Percentiles rank a stretch among this genome's conserved stretches.
phyloP scores from a whole-genome alignment of 1,284 basidiomycete genomes.

The Wolfiporia cocos region DNA sequence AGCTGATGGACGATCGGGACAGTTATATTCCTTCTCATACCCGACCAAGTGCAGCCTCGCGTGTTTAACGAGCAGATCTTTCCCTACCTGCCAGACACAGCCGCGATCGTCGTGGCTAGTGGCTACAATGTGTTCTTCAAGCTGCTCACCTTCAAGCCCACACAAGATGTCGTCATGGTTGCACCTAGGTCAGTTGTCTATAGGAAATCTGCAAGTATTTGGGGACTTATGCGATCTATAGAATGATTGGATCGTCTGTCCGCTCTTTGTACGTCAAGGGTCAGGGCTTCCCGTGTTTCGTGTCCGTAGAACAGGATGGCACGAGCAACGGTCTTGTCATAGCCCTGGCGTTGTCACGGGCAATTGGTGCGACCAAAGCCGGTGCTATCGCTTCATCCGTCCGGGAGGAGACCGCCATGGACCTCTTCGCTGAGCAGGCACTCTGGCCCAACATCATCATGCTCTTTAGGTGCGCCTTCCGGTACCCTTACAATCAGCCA shows the following conservation, averaged over 20 bases:
- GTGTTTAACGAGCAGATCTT: constrained; percentile 52
- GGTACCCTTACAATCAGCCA: no score
- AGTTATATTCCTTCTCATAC: constrained; percentile 59
- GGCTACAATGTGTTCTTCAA: constrained; percentile 64
- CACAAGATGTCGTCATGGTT: constrained; percentile 63
- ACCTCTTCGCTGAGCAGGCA: constrained; percentile 60
- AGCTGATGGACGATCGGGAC: constrained; percentile 1
- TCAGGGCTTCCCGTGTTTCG: constrained; percentile 59
- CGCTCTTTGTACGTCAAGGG: constrained; percentile 55
- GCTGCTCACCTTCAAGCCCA: constrained; percentile 44
- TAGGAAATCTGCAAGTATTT: not conserved
- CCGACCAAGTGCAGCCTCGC: constrained; percentile 57
- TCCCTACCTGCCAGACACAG: constrained; percentile 42
- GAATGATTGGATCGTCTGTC: constrained; percentile 63
- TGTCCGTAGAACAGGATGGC: constrained; percentile 60
- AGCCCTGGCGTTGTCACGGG: constrained; percentile 49
- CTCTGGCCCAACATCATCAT: constrained; percentile 65
- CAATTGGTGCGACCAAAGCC: constrained; percentile 57
- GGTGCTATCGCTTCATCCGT: constrained; percentile 63
- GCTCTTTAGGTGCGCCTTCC: constrained; percentile 49
- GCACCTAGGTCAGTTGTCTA: constrained; percentile 44
- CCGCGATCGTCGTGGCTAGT: constrained; percentile 52
- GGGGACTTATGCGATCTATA: constrained; percentile 16
- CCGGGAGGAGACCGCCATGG: constrained; percentile 62
- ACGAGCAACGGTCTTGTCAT: constrained; percentile 39